Conservation (phyloP, 164 flowering plant species). For the Aristolochia contorta region DNA sequence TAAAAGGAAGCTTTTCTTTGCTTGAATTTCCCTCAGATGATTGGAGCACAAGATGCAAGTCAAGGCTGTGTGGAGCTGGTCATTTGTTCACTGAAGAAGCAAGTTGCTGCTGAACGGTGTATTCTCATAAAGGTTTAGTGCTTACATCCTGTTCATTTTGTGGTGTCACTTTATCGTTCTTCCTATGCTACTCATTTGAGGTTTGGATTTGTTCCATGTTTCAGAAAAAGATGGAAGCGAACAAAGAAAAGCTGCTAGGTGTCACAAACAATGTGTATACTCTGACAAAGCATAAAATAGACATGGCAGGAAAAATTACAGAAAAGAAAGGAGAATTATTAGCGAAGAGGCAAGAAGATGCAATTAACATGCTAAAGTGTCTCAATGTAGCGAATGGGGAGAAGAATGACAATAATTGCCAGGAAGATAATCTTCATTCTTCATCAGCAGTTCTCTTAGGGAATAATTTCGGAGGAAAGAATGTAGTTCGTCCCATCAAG, state of each 20-base stretch:
- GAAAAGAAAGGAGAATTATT: slow-evolving; percentile 33
- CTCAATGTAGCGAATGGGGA: slow-evolving; percentile 37
- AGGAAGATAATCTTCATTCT: slow-evolving; percentile 50
- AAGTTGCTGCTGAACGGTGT: slow-evolving; percentile 45
- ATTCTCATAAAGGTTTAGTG: slow-evolving; percentile 44
- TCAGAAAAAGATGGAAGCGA: slow-evolving; percentile 78
- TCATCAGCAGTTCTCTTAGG: slow-evolving; percentile 68
- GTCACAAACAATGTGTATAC: slow-evolving; percentile 33
- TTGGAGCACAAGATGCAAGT: slow-evolving; percentile 20
- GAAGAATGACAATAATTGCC: slow-evolving; percentile 32
- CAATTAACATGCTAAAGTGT: slow-evolving; percentile 56
- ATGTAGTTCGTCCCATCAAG: slow-evolving; percentile 62
- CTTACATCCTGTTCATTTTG: background rate
- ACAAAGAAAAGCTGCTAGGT: slow-evolving; percentile 41
- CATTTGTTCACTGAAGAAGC: slow-evolving; percentile 55
- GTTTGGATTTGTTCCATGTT: background rate
- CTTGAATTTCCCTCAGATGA: slow-evolving; percentile 23
- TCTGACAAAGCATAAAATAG: slow-evolving; percentile 40
- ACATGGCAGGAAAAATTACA: slow-evolving; percentile 4
- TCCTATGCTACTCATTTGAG: background rate
- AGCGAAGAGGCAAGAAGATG: slow-evolving; percentile 68
- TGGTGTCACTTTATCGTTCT: background rate
- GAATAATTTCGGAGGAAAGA: slow-evolving; percentile 56
- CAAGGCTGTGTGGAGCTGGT: slow-evolving; percentile 23
- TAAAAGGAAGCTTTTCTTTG: background rate